Conservation (phyloP, 345 rosid genomes). For the Citrus maxima region DNA sequence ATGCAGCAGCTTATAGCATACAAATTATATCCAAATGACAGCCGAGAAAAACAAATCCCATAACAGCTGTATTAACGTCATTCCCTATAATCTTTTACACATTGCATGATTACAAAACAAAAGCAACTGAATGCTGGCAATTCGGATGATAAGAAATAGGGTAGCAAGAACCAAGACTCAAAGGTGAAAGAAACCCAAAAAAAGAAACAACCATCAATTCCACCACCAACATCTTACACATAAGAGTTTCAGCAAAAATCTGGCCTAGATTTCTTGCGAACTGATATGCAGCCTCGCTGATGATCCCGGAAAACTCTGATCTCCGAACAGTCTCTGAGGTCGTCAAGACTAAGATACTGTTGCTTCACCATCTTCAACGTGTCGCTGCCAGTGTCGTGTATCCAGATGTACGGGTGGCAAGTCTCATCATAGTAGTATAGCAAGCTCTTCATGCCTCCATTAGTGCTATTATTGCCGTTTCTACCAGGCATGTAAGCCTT, state of each 20-base stretch:
- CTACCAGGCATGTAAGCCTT: constrained; percentile 61
- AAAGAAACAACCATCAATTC: constrained; percentile 1
- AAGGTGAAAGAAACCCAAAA: background rate
- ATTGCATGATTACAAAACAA: background rate
- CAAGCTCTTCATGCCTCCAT: constrained; percentile 53
- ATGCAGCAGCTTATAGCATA: background rate
- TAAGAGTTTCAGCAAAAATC: constrained; percentile 47
- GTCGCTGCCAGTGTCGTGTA: constrained; percentile 66
- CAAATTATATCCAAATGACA: background rate
- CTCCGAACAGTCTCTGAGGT: constrained; percentile 77
- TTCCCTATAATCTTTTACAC: constrained; percentile 2
- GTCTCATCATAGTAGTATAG: constrained; percentile 71
- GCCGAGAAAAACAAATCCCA: background rate
- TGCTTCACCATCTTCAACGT: constrained; percentile 83
- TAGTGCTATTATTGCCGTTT: constrained; percentile 2
- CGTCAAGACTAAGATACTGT: constrained; percentile 82
- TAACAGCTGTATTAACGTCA: background rate
- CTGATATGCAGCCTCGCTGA: constrained; percentile 68
- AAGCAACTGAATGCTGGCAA: background rate
- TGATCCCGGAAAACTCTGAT: constrained; percentile 68
- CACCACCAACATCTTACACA: background rate
- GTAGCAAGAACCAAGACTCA: background rate
- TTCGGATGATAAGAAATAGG: background rate
- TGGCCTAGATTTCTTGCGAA: constrained; percentile 75
- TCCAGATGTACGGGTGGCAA: constrained; percentile 82